Evolutionary conservation across 2,329 filamentous ascomycete species (phyloP).

Genomic region (Thielaviopsis punctulata): DNA sequence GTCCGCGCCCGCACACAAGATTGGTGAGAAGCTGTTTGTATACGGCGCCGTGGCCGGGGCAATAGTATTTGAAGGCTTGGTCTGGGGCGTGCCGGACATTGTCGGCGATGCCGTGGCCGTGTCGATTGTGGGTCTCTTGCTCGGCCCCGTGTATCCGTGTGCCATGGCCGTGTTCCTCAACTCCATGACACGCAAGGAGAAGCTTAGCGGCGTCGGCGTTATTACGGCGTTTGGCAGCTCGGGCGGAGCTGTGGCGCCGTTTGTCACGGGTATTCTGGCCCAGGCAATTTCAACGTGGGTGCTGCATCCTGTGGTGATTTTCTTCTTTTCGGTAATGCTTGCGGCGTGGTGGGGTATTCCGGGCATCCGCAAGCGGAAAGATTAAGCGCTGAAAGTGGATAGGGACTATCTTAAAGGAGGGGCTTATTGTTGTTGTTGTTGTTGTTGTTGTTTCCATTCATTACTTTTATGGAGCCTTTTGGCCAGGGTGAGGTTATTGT

Average conservation of each 20-base stretch:
- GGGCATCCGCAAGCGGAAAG: constrained; percentile 37
- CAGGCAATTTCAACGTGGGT: constrained; percentile 46
- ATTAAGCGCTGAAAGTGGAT: constrained; percentile 23
- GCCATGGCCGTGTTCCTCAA: constrained; percentile 46
- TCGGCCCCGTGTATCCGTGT: constrained; percentile 69
- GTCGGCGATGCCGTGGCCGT: constrained; percentile 51
- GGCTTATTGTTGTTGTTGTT: no score
- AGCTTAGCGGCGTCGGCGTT: constrained; percentile 46
- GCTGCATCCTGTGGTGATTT: constrained; percentile 49
- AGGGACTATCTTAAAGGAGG: background rate
- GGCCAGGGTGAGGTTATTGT: no score
- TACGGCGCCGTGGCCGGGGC: constrained; percentile 43
- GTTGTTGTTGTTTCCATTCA: background rate
- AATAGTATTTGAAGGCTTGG: constrained; percentile 52
- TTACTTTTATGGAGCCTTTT: no score
- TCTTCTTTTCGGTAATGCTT: constrained; percentile 46
- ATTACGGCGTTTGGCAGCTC: constrained; percentile 53
- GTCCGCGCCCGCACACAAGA: constrained; percentile 42
- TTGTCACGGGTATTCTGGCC: constrained; percentile 46
- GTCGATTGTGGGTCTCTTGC: constrained; percentile 52
- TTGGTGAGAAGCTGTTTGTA: constrained; percentile 58
- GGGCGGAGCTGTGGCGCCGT: constrained; percentile 50
- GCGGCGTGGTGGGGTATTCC: constrained; percentile 47
- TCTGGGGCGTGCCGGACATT: constrained; percentile 65
- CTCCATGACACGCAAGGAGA: constrained; percentile 39